Base-by-base conservation (phyloP, 116 monocot genomes). In the Iris pallida region DNA sequence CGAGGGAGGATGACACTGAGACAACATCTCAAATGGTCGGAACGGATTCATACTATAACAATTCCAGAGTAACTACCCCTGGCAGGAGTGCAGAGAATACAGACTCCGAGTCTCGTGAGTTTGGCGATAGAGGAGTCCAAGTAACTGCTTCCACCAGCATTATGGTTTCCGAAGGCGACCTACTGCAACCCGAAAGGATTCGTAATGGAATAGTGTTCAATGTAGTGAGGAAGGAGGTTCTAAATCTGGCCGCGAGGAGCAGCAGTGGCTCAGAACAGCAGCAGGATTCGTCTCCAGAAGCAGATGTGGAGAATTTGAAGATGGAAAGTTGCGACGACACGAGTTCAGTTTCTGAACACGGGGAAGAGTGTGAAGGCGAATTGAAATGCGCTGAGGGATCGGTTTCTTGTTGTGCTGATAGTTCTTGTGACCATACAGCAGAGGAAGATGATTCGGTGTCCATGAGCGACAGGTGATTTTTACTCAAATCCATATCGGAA, bases 321-420 rank as follows among this genome's bases (percentile, higher is more conserved):
- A 68, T 88, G 20, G 85, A 94, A 47, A 67, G 58, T 76, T 82
- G 79, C 53, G 80, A 78, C 66, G 80, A 78, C 75, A 59, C 71
- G n/a, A 80, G 75, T 68, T 80, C 79, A 40, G 67, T 64, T 67
- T 90, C 94, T 8, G 90, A 88, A 5, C 65, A n/a, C 41, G 72
- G 61, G 0, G 84, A 82, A 20, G 78, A 79, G 20, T 59, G 69
- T 42, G 68, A 61, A 6, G 59, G 30, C 16, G 66, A 74, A 11
- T 68, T 68, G 19, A 44, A 71, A 9, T 20, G 2, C 10, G 68
- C 6, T 20, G 45, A 49, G 53, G 14, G 20, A 15, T 62, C 45
- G 45, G 43, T 6, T 44, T 45, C 45, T 3, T 4, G 16, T 4
- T 16, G 62, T 44, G 61, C 42, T 43, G 43, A 61, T 61, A 43